Percentiles rank a stretch among this genome's conserved stretches.
phyloP scores from a whole-genome alignment of 2,329 filamentous ascomycete genomes.

The Ophiocordyceps robertsii region DNA sequence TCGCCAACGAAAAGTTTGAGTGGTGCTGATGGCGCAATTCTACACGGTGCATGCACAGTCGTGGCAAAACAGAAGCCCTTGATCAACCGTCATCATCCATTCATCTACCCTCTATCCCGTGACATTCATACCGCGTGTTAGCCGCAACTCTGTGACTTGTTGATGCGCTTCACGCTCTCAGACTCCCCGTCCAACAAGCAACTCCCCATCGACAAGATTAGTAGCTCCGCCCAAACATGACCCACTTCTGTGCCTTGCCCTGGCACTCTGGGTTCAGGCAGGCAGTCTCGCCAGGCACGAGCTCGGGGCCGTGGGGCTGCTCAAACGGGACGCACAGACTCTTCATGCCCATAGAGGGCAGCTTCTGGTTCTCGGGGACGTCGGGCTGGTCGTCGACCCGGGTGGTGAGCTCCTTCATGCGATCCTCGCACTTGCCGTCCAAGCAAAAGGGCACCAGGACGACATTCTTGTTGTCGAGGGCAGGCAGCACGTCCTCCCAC shows the following conservation, averaged over 20 bases:
- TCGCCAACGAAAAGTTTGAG: slow-evolving; percentile 63
- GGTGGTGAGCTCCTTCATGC: slow-evolving; percentile 85
- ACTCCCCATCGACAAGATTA: slow-evolving; percentile 15
- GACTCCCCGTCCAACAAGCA: neutral
- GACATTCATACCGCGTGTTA: neutral
- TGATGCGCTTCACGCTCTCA: neutral
- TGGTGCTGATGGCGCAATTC: slow-evolving; percentile 46
- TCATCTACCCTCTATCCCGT: neutral
- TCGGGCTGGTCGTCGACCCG: slow-evolving; percentile 51
- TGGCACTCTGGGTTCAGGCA: slow-evolving; percentile 84
- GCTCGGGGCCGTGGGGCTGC: slow-evolving; percentile 55
- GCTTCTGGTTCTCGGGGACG: slow-evolving; percentile 37
- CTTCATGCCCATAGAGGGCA: slow-evolving; percentile 53
- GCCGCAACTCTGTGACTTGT: neutral
- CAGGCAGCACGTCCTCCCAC: slow-evolving; percentile 85
- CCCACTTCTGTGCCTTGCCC: slow-evolving; percentile 67
- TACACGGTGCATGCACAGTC: neutral
- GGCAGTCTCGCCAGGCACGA: slow-evolving; percentile 71
- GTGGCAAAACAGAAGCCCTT: neutral
- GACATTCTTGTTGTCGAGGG: slow-evolving; percentile 84
- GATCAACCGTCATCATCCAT: slow-evolving; percentile 1
- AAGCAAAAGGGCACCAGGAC: slow-evolving; percentile 86
- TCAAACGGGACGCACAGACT: slow-evolving; percentile 63
- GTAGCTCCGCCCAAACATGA: slow-evolving; percentile 77
- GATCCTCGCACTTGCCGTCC: slow-evolving; percentile 71